Percentiles rank a stretch among this genome's conserved stretches.
Conservation (phyloP, 176 grass and related monocot genomes). For the Rhynchospora pubera region DNA sequence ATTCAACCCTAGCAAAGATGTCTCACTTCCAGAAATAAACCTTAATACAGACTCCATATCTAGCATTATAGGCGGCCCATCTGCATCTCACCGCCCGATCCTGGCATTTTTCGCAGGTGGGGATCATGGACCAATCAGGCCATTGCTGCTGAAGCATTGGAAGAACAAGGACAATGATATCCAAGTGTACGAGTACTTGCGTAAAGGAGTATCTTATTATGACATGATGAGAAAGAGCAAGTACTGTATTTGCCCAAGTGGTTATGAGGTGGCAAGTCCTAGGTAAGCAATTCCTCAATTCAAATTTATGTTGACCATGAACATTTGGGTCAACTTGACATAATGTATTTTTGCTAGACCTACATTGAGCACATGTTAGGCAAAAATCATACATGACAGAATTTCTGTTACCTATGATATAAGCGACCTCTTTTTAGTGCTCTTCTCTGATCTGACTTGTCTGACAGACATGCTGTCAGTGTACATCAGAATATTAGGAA, state of each 20-base stretch:
- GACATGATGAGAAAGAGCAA: conserved; percentile 68
- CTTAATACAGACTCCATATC: conserved; percentile 34
- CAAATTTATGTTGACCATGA: not conserved
- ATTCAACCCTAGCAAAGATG: conserved; percentile 63
- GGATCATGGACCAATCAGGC: conserved; percentile 64
- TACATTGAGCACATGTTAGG: not conserved
- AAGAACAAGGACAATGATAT: conserved; percentile 38
- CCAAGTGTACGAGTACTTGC: conserved; percentile 70
- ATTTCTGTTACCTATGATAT: not conserved
- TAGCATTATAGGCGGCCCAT: conserved; percentile 49
- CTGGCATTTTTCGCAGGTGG: conserved; percentile 86
- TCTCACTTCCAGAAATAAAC: conserved; percentile 70
- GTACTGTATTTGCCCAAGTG: conserved; percentile 81
- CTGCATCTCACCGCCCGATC: conserved; percentile 48
- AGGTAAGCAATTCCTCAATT: not conserved
- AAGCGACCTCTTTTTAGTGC: not conserved
- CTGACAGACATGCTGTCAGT: not conserved
- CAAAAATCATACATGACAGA: not conserved
- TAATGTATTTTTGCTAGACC: not conserved
- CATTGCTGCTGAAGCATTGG: conserved; percentile 49
- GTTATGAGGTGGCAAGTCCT: conserved; percentile 90
- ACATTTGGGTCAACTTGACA: not conserved
- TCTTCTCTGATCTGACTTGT: not conserved
- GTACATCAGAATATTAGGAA: not conserved
- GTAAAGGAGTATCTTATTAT: conserved; percentile 48